Base-by-base conservation (phyloP, 352 stramenopile species). In the Phytophthora sojae region DNA sequence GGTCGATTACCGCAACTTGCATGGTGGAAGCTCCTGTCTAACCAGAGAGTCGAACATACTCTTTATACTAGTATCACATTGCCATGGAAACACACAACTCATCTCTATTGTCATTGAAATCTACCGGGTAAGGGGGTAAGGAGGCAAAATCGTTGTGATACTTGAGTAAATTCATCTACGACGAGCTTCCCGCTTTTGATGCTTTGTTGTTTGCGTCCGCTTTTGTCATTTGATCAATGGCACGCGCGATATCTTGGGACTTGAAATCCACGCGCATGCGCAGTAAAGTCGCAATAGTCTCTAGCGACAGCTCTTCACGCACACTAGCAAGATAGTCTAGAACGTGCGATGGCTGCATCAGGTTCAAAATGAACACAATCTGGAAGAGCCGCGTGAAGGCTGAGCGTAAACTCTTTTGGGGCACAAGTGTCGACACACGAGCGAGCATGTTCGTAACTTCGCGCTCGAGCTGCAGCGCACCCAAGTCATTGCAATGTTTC, bases 331-430 rank as follows among this genome's bases (percentile, higher is more conserved):
- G 62, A 62, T 92, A 95, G 57, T 93, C 86, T 17, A 91, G 57
- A 3, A 96, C 77, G 61, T 96, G 86, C 15, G 51, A 73, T 4
- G 89, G 87, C 49, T 93, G 80, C 75, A 91, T 79, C n/a, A 96
- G 65, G 64, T 95, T 96, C 39, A 96, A 69, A 23, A 96, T 79
- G 9, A 94, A 86, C 45, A 90, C 83, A 37, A 95, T 50, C 64
- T 96, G 86, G 63, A 95, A 93, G 2, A 95, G 75, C 37, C 87
- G 76, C 14, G 85, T 95, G 65, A 95, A 96, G 9, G 82, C 70
- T 7, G 64, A 68, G 30, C 85, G 83, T 35, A 95, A 62, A 71
- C 83, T 93, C 65, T 79, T 85, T 4, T 88, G 70, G 11, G 75
- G 64, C 8, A 88, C 84, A 11, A 91, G 76, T 44, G 79, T 66